Conservation (phyloP, 2,329 filamentous ascomycete species). For the Paecilomyces formosus region DNA sequence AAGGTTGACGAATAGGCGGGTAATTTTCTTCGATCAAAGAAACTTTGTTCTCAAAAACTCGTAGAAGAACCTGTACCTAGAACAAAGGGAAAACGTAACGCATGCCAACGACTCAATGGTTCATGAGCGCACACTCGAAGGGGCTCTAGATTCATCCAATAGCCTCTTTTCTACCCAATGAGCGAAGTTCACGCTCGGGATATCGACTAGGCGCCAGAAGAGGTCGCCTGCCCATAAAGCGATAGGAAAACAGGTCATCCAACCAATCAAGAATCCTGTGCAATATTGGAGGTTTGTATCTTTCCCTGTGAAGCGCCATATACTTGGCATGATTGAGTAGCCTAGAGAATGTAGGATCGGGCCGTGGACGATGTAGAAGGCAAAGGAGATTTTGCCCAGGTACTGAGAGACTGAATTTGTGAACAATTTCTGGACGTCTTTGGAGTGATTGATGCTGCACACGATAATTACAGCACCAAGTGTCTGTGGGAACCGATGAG, state of each 20-base stretch:
- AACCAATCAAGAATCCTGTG: slow-evolving; percentile 32
- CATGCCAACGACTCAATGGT: background rate
- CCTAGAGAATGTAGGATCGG: slow-evolving; percentile 37
- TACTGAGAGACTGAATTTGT: slow-evolving; percentile 36
- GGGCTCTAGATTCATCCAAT: background rate
- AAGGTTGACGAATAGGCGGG: background rate
- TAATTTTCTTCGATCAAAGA: background rate
- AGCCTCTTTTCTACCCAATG: slow-evolving; percentile 39
- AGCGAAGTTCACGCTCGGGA: slow-evolving; percentile 43
- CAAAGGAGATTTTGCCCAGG: slow-evolving; percentile 41
- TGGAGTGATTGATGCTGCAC: slow-evolving; percentile 34
- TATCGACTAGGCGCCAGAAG: slow-evolving; percentile 53
- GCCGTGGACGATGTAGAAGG: slow-evolving; percentile 42
- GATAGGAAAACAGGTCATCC: slow-evolving; percentile 30
- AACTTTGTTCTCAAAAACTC: background rate
- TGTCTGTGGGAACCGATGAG: slow-evolving; percentile 38
- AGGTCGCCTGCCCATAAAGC: slow-evolving; percentile 52
- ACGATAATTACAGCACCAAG: slow-evolving; percentile 37
- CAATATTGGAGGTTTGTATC: slow-evolving; percentile 32
- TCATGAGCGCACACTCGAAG: background rate
- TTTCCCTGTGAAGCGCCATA: slow-evolving; percentile 33
- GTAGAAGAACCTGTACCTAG: background rate
- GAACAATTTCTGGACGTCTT: slow-evolving; percentile 34
- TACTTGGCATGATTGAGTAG: slow-evolving; percentile 35
- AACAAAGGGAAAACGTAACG: background rate